Evolutionary conservation across 345 rosid species (phyloP), one percentile per base, ranked within the genome.

Genomic region (Eucalyptus regnans): DNA sequence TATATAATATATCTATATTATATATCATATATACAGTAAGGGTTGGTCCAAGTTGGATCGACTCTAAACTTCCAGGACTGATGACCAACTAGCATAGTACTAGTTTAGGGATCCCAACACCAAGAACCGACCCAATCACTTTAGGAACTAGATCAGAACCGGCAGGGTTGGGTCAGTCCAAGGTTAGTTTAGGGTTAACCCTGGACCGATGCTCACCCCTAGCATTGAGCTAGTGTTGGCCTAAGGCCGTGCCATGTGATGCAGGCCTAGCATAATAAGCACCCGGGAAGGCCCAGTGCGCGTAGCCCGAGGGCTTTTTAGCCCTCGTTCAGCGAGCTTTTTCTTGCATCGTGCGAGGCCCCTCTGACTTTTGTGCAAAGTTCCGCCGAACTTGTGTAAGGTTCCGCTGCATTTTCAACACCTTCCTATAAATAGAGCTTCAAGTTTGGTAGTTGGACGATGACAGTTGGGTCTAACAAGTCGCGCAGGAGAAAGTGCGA

Each of bases 131-230:
- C 4, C 56, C 4, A 18, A 18, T 52, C 4, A 2, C 23, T 0
- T 7, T 52, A 17, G 2, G 23, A 17, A 1, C 9, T 7, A 18
- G 0, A 18, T 1, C 0, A 51, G 0, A 9, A 51, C 56, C 4
- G 1, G 0, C 0, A 7, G 1, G 1, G 2, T 51, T 0, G 1
- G 2, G 56, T 4, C 0, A 20, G 2, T 51, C 22, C 8, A 17
- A 51, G 8, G 56, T 7, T 8, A 0, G 4, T 52, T 9, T 3
- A 52, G 0, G 4, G 4, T 52, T 18, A 52, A 52, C 56, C 9
- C 1, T 7, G 4, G 4, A 52, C 23, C 4, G 4, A 52, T 52
- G 5, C 10, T 18, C 10, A 52, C 58, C 58, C 58, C 12, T 23
- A 76, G 9, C 14, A 22, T 7, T 8, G 1, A 3, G 83, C 27